Conservation (phyloP, 73 alveolate genomes). For the Halteria grandinella region DNA sequence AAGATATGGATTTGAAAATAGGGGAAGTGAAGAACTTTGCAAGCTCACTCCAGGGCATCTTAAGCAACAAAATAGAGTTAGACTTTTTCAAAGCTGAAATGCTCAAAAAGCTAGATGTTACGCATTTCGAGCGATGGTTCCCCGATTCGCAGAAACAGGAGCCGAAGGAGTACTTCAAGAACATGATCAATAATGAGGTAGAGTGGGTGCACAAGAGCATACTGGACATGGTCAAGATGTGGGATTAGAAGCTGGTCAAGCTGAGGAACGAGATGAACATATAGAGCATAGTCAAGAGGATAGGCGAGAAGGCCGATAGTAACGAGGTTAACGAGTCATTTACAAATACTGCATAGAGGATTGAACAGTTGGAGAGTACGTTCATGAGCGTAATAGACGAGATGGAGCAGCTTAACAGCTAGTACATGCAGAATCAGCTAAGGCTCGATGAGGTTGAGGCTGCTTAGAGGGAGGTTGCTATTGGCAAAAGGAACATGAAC, state of each 20-base stretch:
- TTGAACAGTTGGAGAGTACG: slow-evolving; percentile 9
- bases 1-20: neutral
- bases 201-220: slow-evolving; percentile 28
- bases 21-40: neutral
- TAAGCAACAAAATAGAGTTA: neutral
- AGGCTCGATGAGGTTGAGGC: slow-evolving; percentile 42
- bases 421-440: neutral
- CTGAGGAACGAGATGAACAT: slow-evolving; percentile 48
- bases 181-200: slow-evolving; percentile 43
- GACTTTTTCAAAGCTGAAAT: neutral
- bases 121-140: slow-evolving; percentile 16
- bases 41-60: neutral
- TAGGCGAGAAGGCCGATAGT: slow-evolving; percentile 42
- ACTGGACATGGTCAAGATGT: slow-evolving; percentile 57
- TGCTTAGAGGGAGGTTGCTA: slow-evolving; percentile 31
- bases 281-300: slow-evolving; percentile 8
- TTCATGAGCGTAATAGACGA: slow-evolving; percentile 14
- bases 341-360: neutral
- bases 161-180: slow-evolving; percentile 30
- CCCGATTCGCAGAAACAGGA: slow-evolving; percentile 5
- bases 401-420: slow-evolving; percentile 4
- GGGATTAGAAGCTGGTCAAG: slow-evolving; percentile 57
- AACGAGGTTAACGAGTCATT: slow-evolving; percentile 19
- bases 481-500: slow-evolving; percentile 62
- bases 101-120: neutral